Conservation (phyloP, 169 alveolate genomes). For the Plasmodium cynomolgi region DNA sequence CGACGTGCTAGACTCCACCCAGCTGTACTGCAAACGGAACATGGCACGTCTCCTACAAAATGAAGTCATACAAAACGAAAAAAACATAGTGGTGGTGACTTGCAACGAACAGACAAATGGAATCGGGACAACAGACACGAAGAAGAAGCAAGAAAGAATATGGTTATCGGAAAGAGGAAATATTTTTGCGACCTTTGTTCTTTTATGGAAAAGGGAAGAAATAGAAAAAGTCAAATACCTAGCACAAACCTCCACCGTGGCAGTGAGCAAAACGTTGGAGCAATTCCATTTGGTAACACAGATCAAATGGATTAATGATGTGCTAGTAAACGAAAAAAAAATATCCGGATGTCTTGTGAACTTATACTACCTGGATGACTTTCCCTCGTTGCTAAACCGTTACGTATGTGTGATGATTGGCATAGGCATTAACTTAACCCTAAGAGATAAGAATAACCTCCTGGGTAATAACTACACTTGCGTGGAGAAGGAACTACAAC, state of each 20-base stretch:
- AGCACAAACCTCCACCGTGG: conserved; percentile 78
- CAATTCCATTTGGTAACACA: conserved; percentile 64
- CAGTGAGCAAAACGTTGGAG: conserved; percentile 75
- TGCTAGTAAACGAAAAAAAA: conserved; percentile 72
- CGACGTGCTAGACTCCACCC: conserved; percentile 79
- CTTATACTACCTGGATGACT: conserved; percentile 3
- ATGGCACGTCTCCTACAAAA: conserved; percentile 31
- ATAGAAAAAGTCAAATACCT: conserved; percentile 54
- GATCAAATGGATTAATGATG: conserved; percentile 82
- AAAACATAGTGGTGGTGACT: conserved; percentile 64
- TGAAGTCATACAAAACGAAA: conserved; percentile 14
- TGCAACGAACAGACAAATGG: conserved; percentile 78
- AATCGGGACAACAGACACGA: conserved; percentile 80
- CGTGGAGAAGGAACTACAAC: conserved; percentile 21
- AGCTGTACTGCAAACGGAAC: conserved; percentile 76
- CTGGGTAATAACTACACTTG: conserved; percentile 40
- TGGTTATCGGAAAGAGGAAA: conserved; percentile 79
- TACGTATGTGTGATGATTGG: conserved; percentile 52
- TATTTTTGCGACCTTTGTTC: conserved; percentile 67
- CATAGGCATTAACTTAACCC: conserved; percentile 34
- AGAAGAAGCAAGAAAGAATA: conserved; percentile 39
- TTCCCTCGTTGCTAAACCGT: neutral
- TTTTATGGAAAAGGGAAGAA: conserved; percentile 75
- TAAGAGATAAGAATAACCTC: conserved; percentile 8
- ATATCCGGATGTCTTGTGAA: conserved; percentile 76